Base-by-base conservation (phyloP, 768 basidiomycete genomes). In the Phylloporus scabripes region DNA sequence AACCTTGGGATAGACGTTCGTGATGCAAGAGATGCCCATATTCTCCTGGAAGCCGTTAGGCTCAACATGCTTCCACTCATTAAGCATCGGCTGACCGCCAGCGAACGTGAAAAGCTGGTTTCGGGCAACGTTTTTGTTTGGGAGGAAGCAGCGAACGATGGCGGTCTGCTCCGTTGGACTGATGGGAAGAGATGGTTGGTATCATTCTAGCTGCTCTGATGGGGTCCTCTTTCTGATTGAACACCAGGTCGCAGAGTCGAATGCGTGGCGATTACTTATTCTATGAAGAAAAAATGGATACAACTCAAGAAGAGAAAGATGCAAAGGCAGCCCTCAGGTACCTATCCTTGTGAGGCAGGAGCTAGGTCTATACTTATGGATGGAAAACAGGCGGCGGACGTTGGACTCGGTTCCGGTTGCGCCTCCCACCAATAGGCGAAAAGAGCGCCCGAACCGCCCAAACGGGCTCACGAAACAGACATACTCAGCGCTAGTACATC, bases 391-490 rank as follows among this genome's bases (percentile, higher is more conserved):
- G 14, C 75, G 72, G 41, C 72, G 79, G 45, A 79, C 80, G 46
- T 73, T 82, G 39, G 82, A 85, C 66, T 81, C 83, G 15, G 74
- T 72, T 51, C 77, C 77, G 38, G 66, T 74, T 32, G 69, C 80
- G 15, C 78, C 82, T 42, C 72, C 82, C 14, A 79, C 81, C 24
- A 78, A 79, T 46, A 76, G 84, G 61, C 75, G 87, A 53, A 87
- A 86, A 64, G 85, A 88, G 61, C 72, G 87, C 7, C 87, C 87
- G 10, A 80, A 85, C 32, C 87, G 88, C 56, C 81, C 81, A 14
- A 80, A 85, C 53, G 87, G 87, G n/a, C 73, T 90, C 45, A 90
- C 87, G 37, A 90, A 90, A 69, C 87, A 90, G 62, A 90, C 87
- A 0, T 89, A 88, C 60, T 88, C 86, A 7, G 87, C 86, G 24